Evolutionary conservation across 2,329 filamentous ascomycete genomes (phyloP), one percentile per base, ranked within the genome.

Genomic region (Zymoseptoria tritici): DNA sequence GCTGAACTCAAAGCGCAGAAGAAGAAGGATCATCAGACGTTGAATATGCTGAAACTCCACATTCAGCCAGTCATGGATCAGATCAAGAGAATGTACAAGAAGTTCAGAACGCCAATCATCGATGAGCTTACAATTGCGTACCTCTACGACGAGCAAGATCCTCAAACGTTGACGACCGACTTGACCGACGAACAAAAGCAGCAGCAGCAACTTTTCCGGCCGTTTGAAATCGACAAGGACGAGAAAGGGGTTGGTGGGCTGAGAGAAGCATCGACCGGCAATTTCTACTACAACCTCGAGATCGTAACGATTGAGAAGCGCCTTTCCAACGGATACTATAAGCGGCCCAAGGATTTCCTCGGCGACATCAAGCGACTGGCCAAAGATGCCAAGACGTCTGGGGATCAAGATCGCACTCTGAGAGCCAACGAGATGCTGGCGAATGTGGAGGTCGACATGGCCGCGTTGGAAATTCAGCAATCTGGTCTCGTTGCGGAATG

Each of bases 21-120:
- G 75, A 89, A 91, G 74, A 84, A 85, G 63, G 95, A 99, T 70
- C 86, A 90, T 54, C 86, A 93, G 64, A 84, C 87, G 9, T 81
- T 97, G 57, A 97, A 97, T 72, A 79, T 88, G 60, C 79, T 99
- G 65, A 99, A 97, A 78, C 86, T 96, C 49, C 81, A 88, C 57
- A 85, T 99, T 57, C 92, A 97, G 74, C 91, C 90, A 1, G 90
- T 97, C 66, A 97, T 99, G 91, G 93, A 99, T 67, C 91, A 97
- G 75, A 90, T 99, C 71, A 94, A 96, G 73, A 81, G 82, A 62
- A 91, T 89, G 72, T 96, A 96, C 77, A 90, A 88, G 72, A 91
- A 91, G 66, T 97, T 97, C 76, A 84, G 91, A 62, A 85, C 86
- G 58, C 87, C 90, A 1, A 84, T 90, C 50, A 87, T 99, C 62